phyloP scores from a whole-genome alignment of 2,329 filamentous ascomycete genomes.

The Fusarium solani-melongenae region DNA sequence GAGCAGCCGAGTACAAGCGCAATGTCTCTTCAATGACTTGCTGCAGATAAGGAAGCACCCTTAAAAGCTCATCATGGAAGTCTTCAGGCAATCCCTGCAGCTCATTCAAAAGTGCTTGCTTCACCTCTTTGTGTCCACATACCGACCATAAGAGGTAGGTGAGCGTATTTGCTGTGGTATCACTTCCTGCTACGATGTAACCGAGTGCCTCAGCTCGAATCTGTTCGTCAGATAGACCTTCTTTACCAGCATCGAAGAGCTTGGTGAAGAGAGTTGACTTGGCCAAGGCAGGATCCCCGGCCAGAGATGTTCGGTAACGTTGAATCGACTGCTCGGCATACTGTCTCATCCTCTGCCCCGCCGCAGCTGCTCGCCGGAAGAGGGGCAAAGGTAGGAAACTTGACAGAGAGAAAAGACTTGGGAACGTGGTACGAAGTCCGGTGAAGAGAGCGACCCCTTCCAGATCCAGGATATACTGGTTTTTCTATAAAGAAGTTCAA shows the following conservation, averaged over 20 bases:
- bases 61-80: not conserved
- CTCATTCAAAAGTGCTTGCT: too few relatives aligned
- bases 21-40: not conserved
- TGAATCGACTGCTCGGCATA: too few relatives aligned
- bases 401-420: not conserved
- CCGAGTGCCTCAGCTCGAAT: not conserved
- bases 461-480: not conserved
- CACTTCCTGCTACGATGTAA: not conserved
- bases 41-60: not conserved
- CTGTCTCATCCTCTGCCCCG: too few relatives aligned
- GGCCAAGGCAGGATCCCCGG: too few relatives aligned
- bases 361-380: too few relatives aligned
- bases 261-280: not conserved
- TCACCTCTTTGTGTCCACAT: not conserved
- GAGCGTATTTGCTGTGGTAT: not conserved
- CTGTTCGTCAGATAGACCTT: not conserved
- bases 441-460: not conserved
- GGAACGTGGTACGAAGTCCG: not conserved
- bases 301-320: not conserved
- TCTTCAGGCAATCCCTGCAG: not conserved
- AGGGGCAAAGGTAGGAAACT: not conserved
- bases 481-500: not conserved
- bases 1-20: not conserved
- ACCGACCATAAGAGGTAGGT: not conserved
- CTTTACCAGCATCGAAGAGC: not conserved